Evolutionary conservation across 805 yeast genomes (phyloP).

Genomic region (Torulaspora quercuum): DNA sequence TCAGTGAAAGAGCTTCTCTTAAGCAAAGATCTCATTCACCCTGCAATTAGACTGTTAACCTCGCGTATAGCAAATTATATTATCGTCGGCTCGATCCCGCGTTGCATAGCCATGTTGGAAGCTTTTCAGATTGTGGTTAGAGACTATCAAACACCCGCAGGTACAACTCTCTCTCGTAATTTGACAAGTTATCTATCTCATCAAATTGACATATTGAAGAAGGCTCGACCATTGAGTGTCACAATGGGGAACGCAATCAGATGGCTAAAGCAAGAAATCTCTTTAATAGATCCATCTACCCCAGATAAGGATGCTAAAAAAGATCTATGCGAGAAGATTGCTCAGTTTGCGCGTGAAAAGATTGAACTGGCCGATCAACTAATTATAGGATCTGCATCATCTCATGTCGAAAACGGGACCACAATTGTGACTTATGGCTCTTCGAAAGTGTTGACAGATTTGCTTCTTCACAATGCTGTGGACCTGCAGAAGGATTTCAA

Average conservation of each 20-base stretch:
- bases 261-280: conserved; percentile 93
- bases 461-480: conserved; percentile 66
- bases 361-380: conserved; percentile 78
- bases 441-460: conserved; percentile 74
- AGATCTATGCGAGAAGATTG: conserved; percentile 62
- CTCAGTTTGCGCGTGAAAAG: conserved; percentile 77
- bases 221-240: conserved; percentile 85
- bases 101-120: conserved; percentile 79
- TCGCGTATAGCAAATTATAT: conserved; percentile 78
- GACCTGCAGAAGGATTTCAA: conserved; percentile 64
- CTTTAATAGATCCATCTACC: conserved; percentile 71
- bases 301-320: conserved; percentile 57
- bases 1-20: conserved; percentile 34
- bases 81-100: conserved; percentile 83
- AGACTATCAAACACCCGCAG: conserved; percentile 81
- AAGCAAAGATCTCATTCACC: conserved; percentile 66
- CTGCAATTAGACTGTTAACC: conserved; percentile 73
- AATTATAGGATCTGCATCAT: conserved; percentile 74
- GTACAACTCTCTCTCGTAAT: conserved; percentile 81
- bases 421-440: conserved; percentile 86
- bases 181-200: conserved; percentile 82
- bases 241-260: conserved; percentile 98
- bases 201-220: conserved; percentile 88
- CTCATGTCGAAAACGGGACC: conserved; percentile 69
- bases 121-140: conserved; percentile 76